phyloP scores from a whole-genome alignment of 257 asterid species.

The Lycium barbarum region DNA sequence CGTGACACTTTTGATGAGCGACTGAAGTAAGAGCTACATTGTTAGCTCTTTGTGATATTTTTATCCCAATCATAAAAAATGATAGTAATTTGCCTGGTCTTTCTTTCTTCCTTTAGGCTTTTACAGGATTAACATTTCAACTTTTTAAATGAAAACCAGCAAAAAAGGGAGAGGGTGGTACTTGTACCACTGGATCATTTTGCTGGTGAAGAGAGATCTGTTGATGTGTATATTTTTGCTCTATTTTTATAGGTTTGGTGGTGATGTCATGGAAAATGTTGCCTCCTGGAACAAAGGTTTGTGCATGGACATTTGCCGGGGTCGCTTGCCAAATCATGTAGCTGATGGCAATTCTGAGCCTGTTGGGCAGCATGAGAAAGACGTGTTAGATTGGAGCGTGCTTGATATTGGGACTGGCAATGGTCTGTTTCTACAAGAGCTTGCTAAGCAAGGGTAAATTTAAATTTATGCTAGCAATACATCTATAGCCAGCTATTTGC shows the following conservation, averaged over 20 bases:
- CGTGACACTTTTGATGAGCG: not conserved
- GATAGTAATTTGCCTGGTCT: not conserved
- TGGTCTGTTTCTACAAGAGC: conserved; percentile 95
- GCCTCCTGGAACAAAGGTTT: conserved; percentile 85
- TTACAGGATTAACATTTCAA: not conserved
- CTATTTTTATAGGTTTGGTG: conserved; percentile 76
- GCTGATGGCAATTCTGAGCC: conserved; percentile 55
- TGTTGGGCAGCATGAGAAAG: conserved; percentile 62
- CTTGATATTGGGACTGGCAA: conserved; percentile 99
- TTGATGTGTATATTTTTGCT: not conserved
- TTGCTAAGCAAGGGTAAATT: conserved; percentile 87
- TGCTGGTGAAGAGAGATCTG: not conserved
- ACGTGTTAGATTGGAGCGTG: conserved; percentile 77
- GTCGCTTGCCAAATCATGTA: conserved; percentile 65
- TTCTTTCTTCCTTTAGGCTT: not conserved
- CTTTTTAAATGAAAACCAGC: not conserved
- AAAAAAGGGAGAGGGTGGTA: conserved; percentile 24
- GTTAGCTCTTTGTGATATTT: not conserved
- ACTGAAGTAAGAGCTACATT: not conserved
- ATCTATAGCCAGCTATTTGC: not conserved
- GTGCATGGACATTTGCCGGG: conserved; percentile 74
- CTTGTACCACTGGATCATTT: not conserved
- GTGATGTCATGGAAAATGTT: conserved; percentile 91
- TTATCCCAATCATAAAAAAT: not conserved
- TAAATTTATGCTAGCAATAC: conserved; percentile 25